Percentiles rank a stretch among this genome's conserved stretches.
Conservation (phyloP, 2,329 filamentous ascomycete species). For the Plenodomus lindquistii region DNA sequence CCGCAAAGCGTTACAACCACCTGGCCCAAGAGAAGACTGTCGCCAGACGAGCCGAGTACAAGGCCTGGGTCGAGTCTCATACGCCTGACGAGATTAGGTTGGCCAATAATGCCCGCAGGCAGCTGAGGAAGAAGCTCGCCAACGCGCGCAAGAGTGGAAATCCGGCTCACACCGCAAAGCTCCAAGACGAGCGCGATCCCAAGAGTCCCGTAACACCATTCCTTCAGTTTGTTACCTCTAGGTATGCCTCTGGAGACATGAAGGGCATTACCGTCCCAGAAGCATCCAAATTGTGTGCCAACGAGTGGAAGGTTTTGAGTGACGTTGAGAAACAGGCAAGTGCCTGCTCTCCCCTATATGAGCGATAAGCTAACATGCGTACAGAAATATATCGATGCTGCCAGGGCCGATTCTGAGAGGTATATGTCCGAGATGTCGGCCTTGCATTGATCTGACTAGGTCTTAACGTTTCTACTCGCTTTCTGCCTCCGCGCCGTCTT, state of each 20-base stretch:
- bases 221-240: slow-evolving; percentile 51
- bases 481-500: slow-evolving; percentile 13
- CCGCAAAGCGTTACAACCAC: slow-evolving; percentile 57
- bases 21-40: slow-evolving; percentile 53
- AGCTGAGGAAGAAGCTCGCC: slow-evolving; percentile 32
- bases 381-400: slow-evolving; percentile 24
- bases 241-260: slow-evolving; percentile 55
- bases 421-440: slow-evolving; percentile 6
- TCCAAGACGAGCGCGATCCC: slow-evolving; percentile 60
- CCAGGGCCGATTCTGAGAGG: neutral
- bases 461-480: neutral
- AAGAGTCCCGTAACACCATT: slow-evolving; percentile 50
- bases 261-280: slow-evolving; percentile 51
- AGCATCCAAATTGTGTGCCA: slow-evolving; percentile 42
- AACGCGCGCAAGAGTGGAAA: slow-evolving; percentile 10
- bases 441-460: neutral
- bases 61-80: slow-evolving; percentile 59
- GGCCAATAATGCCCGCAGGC: slow-evolving; percentile 62
- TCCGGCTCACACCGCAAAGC: slow-evolving; percentile 20
- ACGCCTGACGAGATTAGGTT: slow-evolving; percentile 60
- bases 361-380: slow-evolving; percentile 22
- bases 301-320: slow-evolving; percentile 55
- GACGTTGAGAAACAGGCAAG: slow-evolving; percentile 54
- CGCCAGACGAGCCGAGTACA: slow-evolving; percentile 50
- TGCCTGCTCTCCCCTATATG: neutral